phyloP scores from a whole-genome alignment of 2,329 filamentous ascomycete genomes.

The Penicillium fuscoglaucum region DNA sequence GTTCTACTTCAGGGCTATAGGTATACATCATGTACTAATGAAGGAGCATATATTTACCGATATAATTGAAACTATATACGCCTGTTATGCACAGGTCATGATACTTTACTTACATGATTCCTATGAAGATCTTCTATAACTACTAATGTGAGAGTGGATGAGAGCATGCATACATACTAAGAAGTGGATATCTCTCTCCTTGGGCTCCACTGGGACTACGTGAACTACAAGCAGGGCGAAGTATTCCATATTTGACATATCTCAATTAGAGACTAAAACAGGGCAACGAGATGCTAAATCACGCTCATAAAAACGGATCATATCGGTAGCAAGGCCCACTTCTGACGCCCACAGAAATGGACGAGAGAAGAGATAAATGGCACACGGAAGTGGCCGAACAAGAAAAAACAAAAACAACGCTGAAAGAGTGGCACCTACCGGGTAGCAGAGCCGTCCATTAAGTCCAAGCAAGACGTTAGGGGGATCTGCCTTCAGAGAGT shows the following conservation, averaged over 20 bases:
- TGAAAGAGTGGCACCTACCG: slow-evolving; percentile 38
- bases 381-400: slow-evolving; percentile 24
- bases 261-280: background rate
- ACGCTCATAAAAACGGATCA: slow-evolving; percentile 25
- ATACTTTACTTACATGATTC: background rate
- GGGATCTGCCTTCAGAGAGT: slow-evolving; percentile 22
- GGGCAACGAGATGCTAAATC: background rate
- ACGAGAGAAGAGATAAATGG: slow-evolving; percentile 12
- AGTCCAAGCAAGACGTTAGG: slow-evolving; percentile 24
- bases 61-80: background rate
- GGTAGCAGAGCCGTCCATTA: slow-evolving; percentile 37
- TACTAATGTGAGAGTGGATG: background rate
- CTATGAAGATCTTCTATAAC: background rate
- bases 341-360: background rate
- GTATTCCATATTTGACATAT: background rate
- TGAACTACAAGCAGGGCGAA: background rate
- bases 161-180: background rate
- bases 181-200: background rate
- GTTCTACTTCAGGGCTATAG: background rate
- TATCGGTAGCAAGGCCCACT: slow-evolving; percentile 24
- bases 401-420: slow-evolving; percentile 22
- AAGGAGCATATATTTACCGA: background rate
- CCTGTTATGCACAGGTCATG: background rate
- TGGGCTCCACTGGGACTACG: background rate
- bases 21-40: background rate